Base-by-base conservation (phyloP, 352 stramenopile species). In the Pythium folliculosum region DNA sequence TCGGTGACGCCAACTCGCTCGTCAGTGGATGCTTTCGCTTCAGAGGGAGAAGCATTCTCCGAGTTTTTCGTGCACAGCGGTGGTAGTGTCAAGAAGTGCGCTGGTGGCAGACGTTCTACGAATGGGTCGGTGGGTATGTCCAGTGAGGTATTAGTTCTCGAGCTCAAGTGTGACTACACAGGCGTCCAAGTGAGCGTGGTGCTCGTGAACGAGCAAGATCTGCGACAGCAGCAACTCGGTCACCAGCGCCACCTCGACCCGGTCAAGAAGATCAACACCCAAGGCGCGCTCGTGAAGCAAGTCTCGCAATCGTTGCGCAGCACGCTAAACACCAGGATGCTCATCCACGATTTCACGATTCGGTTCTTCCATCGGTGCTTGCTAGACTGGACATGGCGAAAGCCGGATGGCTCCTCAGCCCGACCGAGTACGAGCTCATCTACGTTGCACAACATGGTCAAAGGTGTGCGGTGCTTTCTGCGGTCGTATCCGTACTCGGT, bases 341-440 rank as follows among this genome's bases (percentile, higher is more conserved):
- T 92, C 23, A 88, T 94, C 40, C 89, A 94, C 40, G 77, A 82
- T 19, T 94, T 92, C 63, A 91, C 82, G 5, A 82, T 92, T 48
- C 78, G 82, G 21, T 90, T 90, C 60, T 90, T 94, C 59, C 83
- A 94, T 65, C 77, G 82, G 52, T 81, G 81, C 47, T 55, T 94
- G 43, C 73, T 84, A 23, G 76, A 86, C 52, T 94, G 86, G 86
- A 64, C 63, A 19, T n/a, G 59, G 14, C 3, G 5, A 3, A 65
- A 56, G 40, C 13, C 43, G 1, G n/a, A 59, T 5, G 23, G 38
- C 38, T 37, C 22, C 1, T 21, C n/a, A 14, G 27, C 13, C 14
- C 23, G 38, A 1, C 40, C 40, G 37, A 0, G 21, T 17, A 16
- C 66, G 3, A 27, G 25, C 21, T 16, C 69, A 0, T 70, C 77